These are phyloP conservation scores for Alternaria panax DNA, from an alignment of 2,329 filamentous ascomycete genomes.

Conservation along the genomic window DNA sequence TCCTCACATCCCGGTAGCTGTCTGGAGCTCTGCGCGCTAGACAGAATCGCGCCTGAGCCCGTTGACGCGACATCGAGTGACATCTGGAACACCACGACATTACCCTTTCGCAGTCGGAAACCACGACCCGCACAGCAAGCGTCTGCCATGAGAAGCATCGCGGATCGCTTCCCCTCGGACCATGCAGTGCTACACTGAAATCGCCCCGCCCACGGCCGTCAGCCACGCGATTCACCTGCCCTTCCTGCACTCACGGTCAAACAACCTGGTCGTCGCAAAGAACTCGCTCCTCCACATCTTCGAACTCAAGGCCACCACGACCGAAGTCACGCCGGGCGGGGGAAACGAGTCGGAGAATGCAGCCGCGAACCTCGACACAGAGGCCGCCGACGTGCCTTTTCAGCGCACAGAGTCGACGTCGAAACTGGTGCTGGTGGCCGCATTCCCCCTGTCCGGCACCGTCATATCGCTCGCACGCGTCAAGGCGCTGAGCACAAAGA, in stretches of 20 bases:
- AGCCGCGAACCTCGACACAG: constrained; percentile 58
- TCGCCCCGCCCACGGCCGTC: constrained; percentile 92
- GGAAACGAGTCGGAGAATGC: constrained; percentile 52
- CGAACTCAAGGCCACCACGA: constrained; percentile 70
- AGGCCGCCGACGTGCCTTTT: constrained; percentile 53
- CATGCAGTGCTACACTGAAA: constrained; percentile 98
- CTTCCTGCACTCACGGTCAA: constrained; percentile 76
- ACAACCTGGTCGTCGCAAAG: constrained; percentile 89
- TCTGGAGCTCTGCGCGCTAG: constrained; percentile 21
- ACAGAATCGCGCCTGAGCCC: constrained; percentile 20
- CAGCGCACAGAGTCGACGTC: constrained; percentile 71
- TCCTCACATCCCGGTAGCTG: constrained; percentile 7
- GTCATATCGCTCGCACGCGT: constrained; percentile 83
- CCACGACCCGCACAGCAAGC: too few species aligned
- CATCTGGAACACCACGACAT: constrained; percentile 18
- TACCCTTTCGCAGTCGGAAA: neutral
- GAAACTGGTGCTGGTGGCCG: constrained; percentile 83
- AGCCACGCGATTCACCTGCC: constrained; percentile 83
- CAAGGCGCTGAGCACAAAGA: constrained; percentile 74
- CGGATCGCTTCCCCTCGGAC: constrained; percentile 1
- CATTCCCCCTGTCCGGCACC: constrained; percentile 84
- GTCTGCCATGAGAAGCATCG: constrained; percentile 28
- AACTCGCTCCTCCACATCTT: constrained; percentile 94
- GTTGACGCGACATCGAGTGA: constrained; percentile 29
- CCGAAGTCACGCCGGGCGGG: constrained; percentile 60